Base-by-base conservation (phyloP, 768 basidiomycete genomes). In the Pleurotus djamor region DNA sequence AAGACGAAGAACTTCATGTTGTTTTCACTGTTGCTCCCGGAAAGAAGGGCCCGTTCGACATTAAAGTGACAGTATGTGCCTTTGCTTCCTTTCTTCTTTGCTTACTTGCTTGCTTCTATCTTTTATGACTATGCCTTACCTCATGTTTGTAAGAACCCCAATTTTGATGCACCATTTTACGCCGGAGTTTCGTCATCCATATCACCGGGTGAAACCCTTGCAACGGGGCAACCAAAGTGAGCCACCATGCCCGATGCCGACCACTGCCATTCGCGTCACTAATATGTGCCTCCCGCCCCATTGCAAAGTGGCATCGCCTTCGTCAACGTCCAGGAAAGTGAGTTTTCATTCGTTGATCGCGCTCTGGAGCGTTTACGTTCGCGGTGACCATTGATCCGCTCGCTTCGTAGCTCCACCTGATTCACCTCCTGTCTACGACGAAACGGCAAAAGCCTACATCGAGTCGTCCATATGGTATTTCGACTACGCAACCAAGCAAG, bases 381-480 rank as follows among this genome's bases (percentile, higher is more conserved):
- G 21, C 3, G 2, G 21, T 28, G 2, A 28, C 1, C 21, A 28
- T 37, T 14, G 32, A 12, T 13, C 38, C 17, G 59, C 50, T 21
- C n/a, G 17, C 45, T 47, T 12, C 28, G 33, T 59, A 79, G 79
- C 78, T 7, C 65, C 70, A 21, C 61, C 72, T 36, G 64, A 66
- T 37, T 73, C 77, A 0, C 65, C 62, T n/a, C 54, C 54, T 38
- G 41, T 44, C 10, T 41, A 38, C 41, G n/a, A 32, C 32, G n/a
- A 47, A 48, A 33, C 56, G 17, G 33, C 9, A 70, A 47, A 77
- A 2, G 41, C 37, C 6, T 56, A 43, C 21, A 41, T 43, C 5
- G 54, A 83, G 64, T 82, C 81, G 21, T 72, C 79, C 21, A 80
- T 83, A 58, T 83, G 82, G 82, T 67, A 71, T 41, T 65, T 78